Evolutionary conservation across 2,329 filamentous ascomycete genomes (phyloP), one percentile per base, ranked within the genome.

Genomic region (Pseudopithomyces maydicus): DNA sequence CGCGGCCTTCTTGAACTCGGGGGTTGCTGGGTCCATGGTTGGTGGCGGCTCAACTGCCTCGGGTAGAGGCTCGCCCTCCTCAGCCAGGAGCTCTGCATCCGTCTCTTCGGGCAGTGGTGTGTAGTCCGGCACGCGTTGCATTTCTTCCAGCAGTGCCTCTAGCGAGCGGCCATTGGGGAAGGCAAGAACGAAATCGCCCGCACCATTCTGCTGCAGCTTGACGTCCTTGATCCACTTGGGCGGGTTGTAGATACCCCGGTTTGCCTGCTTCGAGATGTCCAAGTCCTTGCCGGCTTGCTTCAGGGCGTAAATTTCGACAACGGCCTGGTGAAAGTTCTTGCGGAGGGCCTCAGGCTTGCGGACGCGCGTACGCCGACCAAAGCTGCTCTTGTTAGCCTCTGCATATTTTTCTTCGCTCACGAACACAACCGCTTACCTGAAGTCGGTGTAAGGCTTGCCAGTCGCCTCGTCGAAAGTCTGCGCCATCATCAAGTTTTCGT

Each of bases 271-370:
- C 17, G 69, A 62, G 2, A 74, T 45, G 45, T 72, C 67, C 49
- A 74, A 50, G 23, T 67, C 57, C 29, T 68, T 47, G 17, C 65
- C 66, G 5, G 69, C 65, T 38, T 74, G 59, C 51, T 68, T 67
- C 23, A 85, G 71, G 2, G 83, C 73, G 57, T 81, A 80, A 4
- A 85, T 72, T 66, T 89, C 85, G 5, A 87, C 80, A 11, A 84
- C 75, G 3, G 85, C 81, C 58, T 84, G 80, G 59, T 84, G 83
- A 39, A 88, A 78, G 32, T 81, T 77, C 42, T 68, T 73, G 44
- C 66, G 66, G 15, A 73, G 61, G 11, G 66, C 56, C 15, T 56
- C 43, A 7, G 58, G 43, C 15, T 60, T 58, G 3, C 57, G 58
- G 14, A 58, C 54, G 20, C 64, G 65, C 45, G 55, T 57, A 26